These are phyloP conservation scores for Aegilops longissima DNA, from an alignment of 176 grass and related monocot species.

Conservation along the genomic window DNA sequence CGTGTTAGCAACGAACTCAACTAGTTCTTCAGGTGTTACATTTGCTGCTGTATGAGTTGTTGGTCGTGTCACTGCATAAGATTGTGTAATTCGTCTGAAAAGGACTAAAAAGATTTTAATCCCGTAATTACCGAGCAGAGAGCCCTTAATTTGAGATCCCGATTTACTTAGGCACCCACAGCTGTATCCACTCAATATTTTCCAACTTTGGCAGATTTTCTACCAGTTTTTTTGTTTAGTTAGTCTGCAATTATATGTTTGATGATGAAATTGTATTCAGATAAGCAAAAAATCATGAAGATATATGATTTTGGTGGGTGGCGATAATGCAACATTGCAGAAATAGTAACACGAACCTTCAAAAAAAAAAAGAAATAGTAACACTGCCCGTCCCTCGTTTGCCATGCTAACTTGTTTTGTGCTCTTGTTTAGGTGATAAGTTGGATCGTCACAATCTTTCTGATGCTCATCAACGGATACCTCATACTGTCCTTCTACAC, in stretches of 20 bases:
- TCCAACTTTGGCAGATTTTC: not conserved
- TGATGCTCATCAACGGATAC: conserved; percentile 95
- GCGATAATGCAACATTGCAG: not conserved
- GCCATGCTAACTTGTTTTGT: not conserved
- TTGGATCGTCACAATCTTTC: conserved; percentile 79
- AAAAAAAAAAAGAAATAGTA: not conserved
- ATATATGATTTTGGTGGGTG: not conserved
- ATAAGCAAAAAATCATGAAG: not conserved
- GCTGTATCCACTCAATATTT: not conserved
- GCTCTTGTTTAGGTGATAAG: conserved; percentile 62
- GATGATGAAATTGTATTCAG: not conserved
- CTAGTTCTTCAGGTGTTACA: not conserved
- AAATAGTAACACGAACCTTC: not conserved
- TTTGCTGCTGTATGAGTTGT: not conserved
- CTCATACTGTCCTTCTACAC: conserved; percentile 80
- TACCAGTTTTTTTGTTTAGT: not conserved
- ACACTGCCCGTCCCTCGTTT: not conserved
- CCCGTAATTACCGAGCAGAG: not conserved
- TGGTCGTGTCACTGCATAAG: not conserved
- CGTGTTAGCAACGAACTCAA: not conserved
- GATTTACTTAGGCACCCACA: not conserved
- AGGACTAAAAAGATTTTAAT: not conserved
- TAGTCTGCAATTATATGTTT: not conserved
- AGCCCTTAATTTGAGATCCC: not conserved
- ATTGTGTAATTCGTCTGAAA: not conserved